Evolutionary conservation across 768 basidiomycete species (phyloP).

Genomic region (Dioszegia aurantiaca): DNA sequence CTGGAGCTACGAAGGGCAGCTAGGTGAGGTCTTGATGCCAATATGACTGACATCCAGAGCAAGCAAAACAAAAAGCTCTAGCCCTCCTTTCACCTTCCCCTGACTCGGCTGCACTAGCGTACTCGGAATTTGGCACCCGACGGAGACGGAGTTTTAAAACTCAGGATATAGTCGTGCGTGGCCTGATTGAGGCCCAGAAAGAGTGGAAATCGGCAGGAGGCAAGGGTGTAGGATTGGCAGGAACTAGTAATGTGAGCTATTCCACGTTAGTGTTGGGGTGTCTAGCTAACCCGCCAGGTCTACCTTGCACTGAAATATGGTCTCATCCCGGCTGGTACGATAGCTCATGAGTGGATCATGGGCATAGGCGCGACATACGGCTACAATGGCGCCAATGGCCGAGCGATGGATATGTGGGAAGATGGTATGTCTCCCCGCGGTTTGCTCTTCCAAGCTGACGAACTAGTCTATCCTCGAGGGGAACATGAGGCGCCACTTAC

Average conservation of each 20-base stretch:
- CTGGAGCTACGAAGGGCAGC: slow-evolving; percentile 69
- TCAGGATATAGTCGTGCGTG: slow-evolving; percentile 74
- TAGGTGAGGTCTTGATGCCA: slow-evolving; percentile 4
- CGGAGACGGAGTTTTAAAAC: slow-evolving; percentile 56
- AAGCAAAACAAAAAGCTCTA: slow-evolving; percentile 69
- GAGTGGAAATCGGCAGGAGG: slow-evolving; percentile 53
- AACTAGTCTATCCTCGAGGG: slow-evolving; percentile 52
- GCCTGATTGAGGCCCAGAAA: slow-evolving; percentile 65
- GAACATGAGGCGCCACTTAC: slow-evolving; percentile 56
- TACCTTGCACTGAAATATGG: slow-evolving; percentile 77
- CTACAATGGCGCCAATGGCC: slow-evolving; percentile 70
- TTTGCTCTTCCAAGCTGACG: slow-evolving; percentile 1
- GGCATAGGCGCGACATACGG: slow-evolving; percentile 74
- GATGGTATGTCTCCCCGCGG: slow-evolving; percentile 55
- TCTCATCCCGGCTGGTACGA: slow-evolving; percentile 64
- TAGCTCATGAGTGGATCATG: slow-evolving; percentile 57
- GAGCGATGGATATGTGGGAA: slow-evolving; percentile 84
- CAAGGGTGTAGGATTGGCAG: slow-evolving; percentile 59
- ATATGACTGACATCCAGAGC: slow-evolving; percentile 56
- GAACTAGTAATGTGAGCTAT: slow-evolving; percentile 82
- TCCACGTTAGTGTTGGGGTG: background rate
- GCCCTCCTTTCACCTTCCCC: slow-evolving; percentile 53
- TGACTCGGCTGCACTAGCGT: slow-evolving; percentile 28
- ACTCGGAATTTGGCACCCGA: slow-evolving; percentile 55
- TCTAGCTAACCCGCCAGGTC: slow-evolving; percentile 57